Base-by-base conservation (phyloP, 2,329 filamentous ascomycete species). In the Dactylella cylindrospora region DNA sequence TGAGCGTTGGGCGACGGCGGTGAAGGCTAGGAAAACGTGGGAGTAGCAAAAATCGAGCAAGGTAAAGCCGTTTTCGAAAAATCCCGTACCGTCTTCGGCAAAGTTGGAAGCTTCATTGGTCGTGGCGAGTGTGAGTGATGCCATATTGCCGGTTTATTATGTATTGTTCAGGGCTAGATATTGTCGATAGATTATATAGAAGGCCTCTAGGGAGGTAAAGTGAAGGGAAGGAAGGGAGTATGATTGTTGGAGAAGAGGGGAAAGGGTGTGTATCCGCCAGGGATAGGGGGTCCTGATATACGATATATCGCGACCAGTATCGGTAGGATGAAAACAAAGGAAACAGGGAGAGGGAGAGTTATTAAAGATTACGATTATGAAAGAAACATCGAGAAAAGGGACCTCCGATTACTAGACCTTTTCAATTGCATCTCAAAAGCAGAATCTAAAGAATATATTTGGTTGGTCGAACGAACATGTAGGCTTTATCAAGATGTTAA, bases 201-300 rank as follows among this genome's bases (percentile, higher is more conserved):
- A 19, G n/a, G 22, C 32, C n/a, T n/a, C n/a, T n/a, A n/a, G n/a
- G n/a, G n/a, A n/a, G n/a, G n/a, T 23, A 13, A 35, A 43, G 15
- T 54, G 32, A 40, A 53, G 23, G 23, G 8, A 26, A 36, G 29
- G 12, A 41, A 32, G 39, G n/a, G n/a, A n/a, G n/a, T n/a, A n/a
- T n/a, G n/a, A n/a, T n/a, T 23, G 15, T 17, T 9, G 2, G 28
- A 38, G 41, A 32, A 46, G 3, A 13, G 17, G 41, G 40, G 40
- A 40, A 25, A 46, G 51, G 44, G 36, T 43, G 23, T 26, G 51
- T 55, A 55, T 55, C 51, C 51, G 8, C 51, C 51, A 55, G 51
- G 51, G 51, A 55, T 29, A 55, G n/a, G n/a, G n/a, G n/a, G n/a
- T n/a, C n/a, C n/a, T n/a, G n/a, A n/a, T n/a, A n/a, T n/a, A n/a